Percentiles rank a stretch among this genome's conserved stretches.
Conservation (phyloP, 176 grass and related monocot species). For the Avena sativa region DNA sequence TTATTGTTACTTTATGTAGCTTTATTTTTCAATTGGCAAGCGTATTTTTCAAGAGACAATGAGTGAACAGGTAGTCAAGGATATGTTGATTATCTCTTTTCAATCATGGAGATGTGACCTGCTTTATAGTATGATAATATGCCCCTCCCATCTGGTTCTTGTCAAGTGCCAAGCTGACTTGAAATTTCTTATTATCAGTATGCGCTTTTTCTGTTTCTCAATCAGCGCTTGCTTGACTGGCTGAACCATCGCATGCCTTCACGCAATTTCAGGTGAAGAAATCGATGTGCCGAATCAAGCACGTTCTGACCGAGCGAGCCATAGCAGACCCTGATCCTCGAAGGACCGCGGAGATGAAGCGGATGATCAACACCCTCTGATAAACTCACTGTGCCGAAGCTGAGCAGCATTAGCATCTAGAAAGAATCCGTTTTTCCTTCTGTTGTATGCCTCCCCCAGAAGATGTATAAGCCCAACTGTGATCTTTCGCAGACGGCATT, state of each 20-base stretch:
- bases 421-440: not conserved
- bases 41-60: not conserved
- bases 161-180: not conserved
- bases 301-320: slow-evolving; percentile 92
- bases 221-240: not conserved
- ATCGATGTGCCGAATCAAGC: slow-evolving; percentile 94
- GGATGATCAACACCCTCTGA: slow-evolving; percentile 86
- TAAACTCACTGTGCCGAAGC: not conserved
- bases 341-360: slow-evolving; percentile 91
- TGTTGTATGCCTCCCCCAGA: not conserved
- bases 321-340: slow-evolving; percentile 86
- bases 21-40: not conserved
- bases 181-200: not conserved
- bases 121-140: not conserved
- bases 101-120: not conserved
- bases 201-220: slow-evolving; percentile 12
- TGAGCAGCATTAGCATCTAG: not conserved
- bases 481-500: not conserved
- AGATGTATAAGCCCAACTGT: not conserved
- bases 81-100: not conserved
- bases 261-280: slow-evolving; percentile 71
- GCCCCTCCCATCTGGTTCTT: not conserved
- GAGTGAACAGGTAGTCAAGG: not conserved
- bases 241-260: too few relatives aligned
- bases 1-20: not conserved